A percentile compares a stretch with the other conserved stretches of the same genome.
Conservation (phyloP, 176 grass and related monocot species). For the Tillandsia leiboldiana region DNA sequence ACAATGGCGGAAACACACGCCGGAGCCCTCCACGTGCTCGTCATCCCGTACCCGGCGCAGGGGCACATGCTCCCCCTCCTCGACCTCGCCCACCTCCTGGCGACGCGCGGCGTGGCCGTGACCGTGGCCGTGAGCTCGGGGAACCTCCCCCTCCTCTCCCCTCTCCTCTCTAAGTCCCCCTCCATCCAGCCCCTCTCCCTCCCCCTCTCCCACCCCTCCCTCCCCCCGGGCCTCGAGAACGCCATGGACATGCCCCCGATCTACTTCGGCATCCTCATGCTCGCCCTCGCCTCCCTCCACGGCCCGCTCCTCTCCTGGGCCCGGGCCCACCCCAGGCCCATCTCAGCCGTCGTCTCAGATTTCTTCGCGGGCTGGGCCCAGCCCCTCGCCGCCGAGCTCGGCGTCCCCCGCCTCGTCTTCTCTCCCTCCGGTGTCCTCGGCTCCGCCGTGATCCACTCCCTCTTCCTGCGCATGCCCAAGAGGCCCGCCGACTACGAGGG, state of each 20-base stretch:
- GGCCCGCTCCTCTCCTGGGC: conserved; percentile 30
- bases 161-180: conserved; percentile 45
- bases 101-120: conserved; percentile 29
- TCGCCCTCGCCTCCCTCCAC: conserved; percentile 16
- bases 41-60: conserved; percentile 48
- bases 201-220: conserved; percentile 46
- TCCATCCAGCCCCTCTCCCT: conserved; percentile 28
- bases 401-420: conserved; percentile 37
- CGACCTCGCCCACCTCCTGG: conserved; percentile 39
- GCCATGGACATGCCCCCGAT: conserved; percentile 18
- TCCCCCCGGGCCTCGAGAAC: conserved; percentile 37
- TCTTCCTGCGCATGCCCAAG: conserved; percentile 22
- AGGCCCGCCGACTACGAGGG: conserved; percentile 7
- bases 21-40: conserved; percentile 24
- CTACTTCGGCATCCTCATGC: conserved; percentile 16
- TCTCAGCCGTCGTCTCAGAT: conserved; percentile 39
- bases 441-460: conserved; percentile 28
- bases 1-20: conserved; percentile 18
- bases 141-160: conserved; percentile 37
- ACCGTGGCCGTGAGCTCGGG: conserved; percentile 38
- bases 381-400: conserved; percentile 33
- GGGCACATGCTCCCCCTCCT: conserved; percentile 54
- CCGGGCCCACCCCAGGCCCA: conserved; percentile 10
- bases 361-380: conserved; percentile 61
- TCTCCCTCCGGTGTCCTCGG: conserved; percentile 37